Evolutionary conservation across 75 land plant species (phyloP), one percentile per base, ranked within the genome.

Genomic region (Pinus albicaulis): DNA sequence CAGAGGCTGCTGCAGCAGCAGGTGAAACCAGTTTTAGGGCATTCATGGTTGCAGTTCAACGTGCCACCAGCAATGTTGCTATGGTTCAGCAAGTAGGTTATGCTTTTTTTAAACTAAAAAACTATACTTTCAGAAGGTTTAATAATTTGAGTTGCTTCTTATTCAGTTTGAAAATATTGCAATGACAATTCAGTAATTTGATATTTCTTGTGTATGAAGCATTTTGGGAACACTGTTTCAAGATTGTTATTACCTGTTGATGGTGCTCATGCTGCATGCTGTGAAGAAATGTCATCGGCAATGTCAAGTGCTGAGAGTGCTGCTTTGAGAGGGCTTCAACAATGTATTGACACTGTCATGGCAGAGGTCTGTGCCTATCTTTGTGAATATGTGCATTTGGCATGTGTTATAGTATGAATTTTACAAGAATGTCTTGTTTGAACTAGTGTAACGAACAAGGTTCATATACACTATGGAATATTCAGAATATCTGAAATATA

Each of bases 1-100:
- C 99, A 72, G 99, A 98, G 85, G 99, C 99, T 78, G 99, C 99
- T 55, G 99, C 99, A 60, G 92, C 92, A 79, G 95, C 98, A 77
- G 99, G 99, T 63, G 99, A 98, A 82, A 95, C 85, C 58, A 95
- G 98, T 79, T 95, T 95, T 79, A 88, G 90, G 76, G 84, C 89
- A 57, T 98, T 98, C 80, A 95, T 98, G 99, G 93, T 95, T 75
- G 92, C 99, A 62, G 98, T 98, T 24, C 99, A 98, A 80, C 91
- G 98, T 38, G 92, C 95, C 76, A 94, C 88, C 55, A 89, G 98
- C 74, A 98, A 94, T 89, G 93, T 95, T 57, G 98, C 99, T 17
- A 81, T 95, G 76, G 92, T 98, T 71, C 99, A 98, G 76, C 99
- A 98, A 80, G 99, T 98, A 85, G 19, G 85, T 70, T 68, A 5